These are phyloP conservation scores for Aspergillus kassunensis DNA, from an alignment of 495 filamentous ascomycete species.

Conservation along the genomic window DNA sequence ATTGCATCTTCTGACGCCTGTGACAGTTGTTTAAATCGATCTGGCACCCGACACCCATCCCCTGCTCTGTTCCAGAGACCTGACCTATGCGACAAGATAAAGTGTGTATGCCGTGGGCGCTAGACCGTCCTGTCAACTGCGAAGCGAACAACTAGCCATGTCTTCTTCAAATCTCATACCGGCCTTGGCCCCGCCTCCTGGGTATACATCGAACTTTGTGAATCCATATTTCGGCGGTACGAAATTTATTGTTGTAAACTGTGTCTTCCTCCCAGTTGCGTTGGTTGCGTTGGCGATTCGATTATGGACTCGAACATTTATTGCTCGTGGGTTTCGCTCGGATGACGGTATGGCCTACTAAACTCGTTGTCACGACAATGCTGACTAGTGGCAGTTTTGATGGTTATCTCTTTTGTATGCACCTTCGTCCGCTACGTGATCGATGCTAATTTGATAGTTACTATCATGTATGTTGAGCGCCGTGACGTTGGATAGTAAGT, in stretches of 20 bases:
- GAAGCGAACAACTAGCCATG: slow-evolving; percentile 10
- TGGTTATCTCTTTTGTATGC: slow-evolving; percentile 30
- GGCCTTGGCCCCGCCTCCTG: slow-evolving; percentile 30
- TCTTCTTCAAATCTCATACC: slow-evolving; percentile 18
- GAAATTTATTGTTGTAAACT: slow-evolving; percentile 25
- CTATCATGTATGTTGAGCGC: slow-evolving; percentile 26
- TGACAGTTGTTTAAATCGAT: slow-evolving; percentile 2
- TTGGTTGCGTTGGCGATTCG: slow-evolving; percentile 27
- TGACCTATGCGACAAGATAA: background rate
- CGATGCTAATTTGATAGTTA: slow-evolving; percentile 11
- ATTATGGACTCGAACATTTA: slow-evolving; percentile 32
- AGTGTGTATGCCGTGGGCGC: background rate
- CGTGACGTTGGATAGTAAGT: slow-evolving; percentile 27
- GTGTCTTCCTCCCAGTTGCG: slow-evolving; percentile 29
- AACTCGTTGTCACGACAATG: background rate
- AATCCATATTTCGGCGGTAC: slow-evolving; percentile 20
- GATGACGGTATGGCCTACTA: slow-evolving; percentile 35
- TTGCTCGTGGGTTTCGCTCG: slow-evolving; percentile 33
- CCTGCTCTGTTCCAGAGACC: background rate
- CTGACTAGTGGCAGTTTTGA: slow-evolving; percentile 24
- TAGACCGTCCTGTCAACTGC: background rate
- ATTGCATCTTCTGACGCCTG: background rate
- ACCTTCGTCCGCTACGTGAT: background rate
- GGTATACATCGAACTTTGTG: slow-evolving; percentile 32
- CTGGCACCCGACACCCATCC: background rate